Conservation (phyloP, 306 rosid species). For the Trifolium dubium region DNA sequence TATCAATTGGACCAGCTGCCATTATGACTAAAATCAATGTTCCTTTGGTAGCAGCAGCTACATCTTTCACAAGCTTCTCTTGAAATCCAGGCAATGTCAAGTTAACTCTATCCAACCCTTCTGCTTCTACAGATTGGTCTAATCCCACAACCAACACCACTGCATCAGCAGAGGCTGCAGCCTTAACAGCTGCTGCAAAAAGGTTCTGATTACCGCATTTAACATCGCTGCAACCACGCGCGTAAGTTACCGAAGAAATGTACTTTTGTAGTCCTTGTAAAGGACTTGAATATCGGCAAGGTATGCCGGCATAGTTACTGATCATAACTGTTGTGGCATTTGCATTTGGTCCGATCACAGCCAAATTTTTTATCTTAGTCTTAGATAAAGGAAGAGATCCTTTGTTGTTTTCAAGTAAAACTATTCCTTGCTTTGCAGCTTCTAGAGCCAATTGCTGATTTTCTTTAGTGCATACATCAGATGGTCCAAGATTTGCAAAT, state of each 20-base stretch:
- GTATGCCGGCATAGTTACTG: conserved; percentile 72
- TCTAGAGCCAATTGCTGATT: conserved; percentile 65
- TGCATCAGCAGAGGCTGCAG: conserved; percentile 57
- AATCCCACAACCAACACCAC: conserved; percentile 68
- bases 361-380: conserved; percentile 41
- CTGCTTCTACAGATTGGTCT: conserved; percentile 78
- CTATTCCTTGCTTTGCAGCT: conserved; percentile 81
- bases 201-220: conserved; percentile 60
- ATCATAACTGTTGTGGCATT: conserved; percentile 73
- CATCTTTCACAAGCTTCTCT: conserved; percentile 67
- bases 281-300: conserved; percentile 66
- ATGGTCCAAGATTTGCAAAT: conserved; percentile 66
- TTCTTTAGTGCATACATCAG: conserved; percentile 63
- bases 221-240: conserved; percentile 59
- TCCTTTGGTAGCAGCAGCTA: conserved; percentile 60
- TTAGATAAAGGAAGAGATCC: conserved; percentile 60
- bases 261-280: conserved; percentile 65
- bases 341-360: conserved; percentile 73
- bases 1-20: conserved; percentile 82
- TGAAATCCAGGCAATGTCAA: conserved; percentile 82
- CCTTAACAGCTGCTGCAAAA: conserved; percentile 56
- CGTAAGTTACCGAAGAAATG: conserved; percentile 48
- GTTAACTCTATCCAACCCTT: conserved; percentile 69
- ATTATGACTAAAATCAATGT: conserved; percentile 63
- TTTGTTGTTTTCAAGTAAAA: conserved; percentile 66